phyloP scores from a whole-genome alignment of 306 rosid genomes.

The Fragaria vesca region DNA sequence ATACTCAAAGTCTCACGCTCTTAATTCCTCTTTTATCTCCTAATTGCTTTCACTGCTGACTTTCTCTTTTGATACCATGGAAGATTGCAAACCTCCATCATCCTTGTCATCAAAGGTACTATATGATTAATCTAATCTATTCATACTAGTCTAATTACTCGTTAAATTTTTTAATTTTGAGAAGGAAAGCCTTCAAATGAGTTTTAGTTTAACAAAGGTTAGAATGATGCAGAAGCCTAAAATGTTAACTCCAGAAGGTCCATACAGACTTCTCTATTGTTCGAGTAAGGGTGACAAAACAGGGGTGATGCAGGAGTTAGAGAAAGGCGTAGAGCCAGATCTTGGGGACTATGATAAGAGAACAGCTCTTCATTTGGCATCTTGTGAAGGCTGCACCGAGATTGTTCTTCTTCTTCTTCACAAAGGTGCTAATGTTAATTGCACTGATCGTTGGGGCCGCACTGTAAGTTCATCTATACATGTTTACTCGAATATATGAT shows the following conservation, averaged over 20 bases:
- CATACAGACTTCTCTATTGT: slow-evolving; percentile 27
- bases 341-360: slow-evolving; percentile 30
- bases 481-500: not conserved
- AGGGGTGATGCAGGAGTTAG: slow-evolving; percentile 32
- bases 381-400: slow-evolving; percentile 30
- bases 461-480: slow-evolving; percentile 24
- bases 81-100: not conserved
- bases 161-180: not conserved
- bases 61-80: slow-evolving; percentile 7
- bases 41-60: not conserved
- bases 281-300: slow-evolving; percentile 34
- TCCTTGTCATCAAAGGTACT: slow-evolving; percentile 20
- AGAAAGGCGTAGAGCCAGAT: slow-evolving; percentile 26
- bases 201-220: not conserved
- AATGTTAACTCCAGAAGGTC: slow-evolving; percentile 10
- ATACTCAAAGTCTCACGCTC: not conserved
- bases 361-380: slow-evolving; percentile 40
- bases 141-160: not conserved
- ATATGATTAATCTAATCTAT: not conserved
- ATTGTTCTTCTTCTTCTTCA: slow-evolving; percentile 30
- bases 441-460: slow-evolving; percentile 29
- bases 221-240: not conserved
- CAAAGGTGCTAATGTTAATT: slow-evolving; percentile 33
- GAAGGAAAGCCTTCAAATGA: not conserved
- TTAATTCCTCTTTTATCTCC: not conserved